Evolutionary conservation across 441 rosid genomes (phyloP), one percentile per base, ranked within the genome.

Genomic region (Populus tomentosa): DNA sequence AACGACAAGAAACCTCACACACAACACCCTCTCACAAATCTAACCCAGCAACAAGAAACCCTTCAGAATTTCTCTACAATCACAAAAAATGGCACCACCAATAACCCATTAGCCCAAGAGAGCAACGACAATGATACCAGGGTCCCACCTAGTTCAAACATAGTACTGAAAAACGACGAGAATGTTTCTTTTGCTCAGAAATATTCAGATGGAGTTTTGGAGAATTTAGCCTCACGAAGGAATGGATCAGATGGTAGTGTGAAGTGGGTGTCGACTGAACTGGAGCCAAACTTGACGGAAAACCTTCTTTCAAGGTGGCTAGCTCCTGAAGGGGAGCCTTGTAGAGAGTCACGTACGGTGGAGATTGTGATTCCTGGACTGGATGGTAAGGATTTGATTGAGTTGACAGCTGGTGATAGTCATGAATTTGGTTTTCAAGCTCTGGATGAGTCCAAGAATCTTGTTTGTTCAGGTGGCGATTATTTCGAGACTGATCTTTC

Each of bases 261-360:
- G 69, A 65, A 30, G 66, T 95, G 99, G 99, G 75, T 88, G 33
- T 76, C 89, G 1, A 78, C 89, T 46, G 90, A 84, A 8, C 71
- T 84, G 61, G 91, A 86, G 84, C 78, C 86, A 13, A 72, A 89
- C 75, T 88, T 89, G 71, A 79, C 95, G n/a, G 75, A 74, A 61
- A 87, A 83, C 73, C 90, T 95, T 40, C 82, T 93, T n/a, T 50
- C 83, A 2, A 80, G 86, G 46, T 92, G 96, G 97, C 65, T 86
- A 75, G 85, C 94, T 59, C 93, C 90, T 0, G 94, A 93, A 32
- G 95, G 93, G 10, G 82, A 78, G 78, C 84, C 90, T 8, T 94
- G 98, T 70, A 87, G 81, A 56, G 94, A 88, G 18, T 90, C 91
- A 0, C 75, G 70, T 4, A 86, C 97, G 7, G 92, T 79, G 46